phyloP scores from a whole-genome alignment of 2,329 filamentous ascomycete genomes.

The Chrysosporium queenslandicum region DNA sequence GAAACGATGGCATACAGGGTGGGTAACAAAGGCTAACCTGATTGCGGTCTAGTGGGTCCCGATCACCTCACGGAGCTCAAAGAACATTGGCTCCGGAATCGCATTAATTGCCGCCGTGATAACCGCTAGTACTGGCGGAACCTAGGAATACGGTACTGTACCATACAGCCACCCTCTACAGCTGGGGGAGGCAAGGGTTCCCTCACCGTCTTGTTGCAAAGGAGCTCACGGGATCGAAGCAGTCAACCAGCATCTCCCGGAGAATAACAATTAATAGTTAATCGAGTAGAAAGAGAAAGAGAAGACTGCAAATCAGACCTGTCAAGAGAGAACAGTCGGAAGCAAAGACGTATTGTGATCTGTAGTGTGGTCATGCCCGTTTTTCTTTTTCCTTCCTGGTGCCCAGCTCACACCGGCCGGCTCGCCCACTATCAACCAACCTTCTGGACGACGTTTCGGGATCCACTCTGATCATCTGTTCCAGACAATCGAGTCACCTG shows the following conservation, averaged over 20 bases:
- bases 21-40: neutral
- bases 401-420: too few species aligned
- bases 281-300: too few species aligned
- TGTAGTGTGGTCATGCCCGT: neutral
- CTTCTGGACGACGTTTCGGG: constrained; percentile 7
- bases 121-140: neutral
- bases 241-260: too few species aligned
- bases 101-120: constrained; percentile 5
- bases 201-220: too few species aligned
- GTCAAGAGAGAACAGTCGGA: neutral
- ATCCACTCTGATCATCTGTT: constrained; percentile 12
- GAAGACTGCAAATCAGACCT: neutral
- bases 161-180: neutral
- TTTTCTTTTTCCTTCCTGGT: neutral
- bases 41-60: neutral
- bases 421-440: neutral
- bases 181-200: too few species aligned
- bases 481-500: constrained; percentile 31
- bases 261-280: too few species aligned
- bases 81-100: constrained; percentile 1
- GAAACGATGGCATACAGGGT: neutral
- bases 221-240: too few species aligned
- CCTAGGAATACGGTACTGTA: neutral
- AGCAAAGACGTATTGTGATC: neutral
- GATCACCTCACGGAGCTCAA: neutral